phyloP scores from a whole-genome alignment of 495 filamentous ascomycete genomes.

The Aspergillus bridgeri region DNA sequence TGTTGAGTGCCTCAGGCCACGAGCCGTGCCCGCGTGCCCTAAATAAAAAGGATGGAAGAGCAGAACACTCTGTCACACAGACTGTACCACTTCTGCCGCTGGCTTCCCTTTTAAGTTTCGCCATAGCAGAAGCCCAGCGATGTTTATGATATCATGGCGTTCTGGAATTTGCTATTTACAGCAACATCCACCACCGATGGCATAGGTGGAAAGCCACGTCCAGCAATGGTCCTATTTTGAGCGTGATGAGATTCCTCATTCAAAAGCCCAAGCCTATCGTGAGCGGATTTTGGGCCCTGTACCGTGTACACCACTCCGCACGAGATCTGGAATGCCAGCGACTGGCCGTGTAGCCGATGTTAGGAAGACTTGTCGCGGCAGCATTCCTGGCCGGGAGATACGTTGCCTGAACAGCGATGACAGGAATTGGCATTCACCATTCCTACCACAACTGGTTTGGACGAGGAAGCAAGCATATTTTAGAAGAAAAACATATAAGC shows the following conservation, averaged over 20 bases:
- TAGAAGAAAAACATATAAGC: not conserved
- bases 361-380: not conserved
- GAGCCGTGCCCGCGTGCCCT: not conserved
- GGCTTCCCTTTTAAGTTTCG: not conserved
- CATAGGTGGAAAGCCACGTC: not conserved
- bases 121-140: not conserved
- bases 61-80: not conserved
- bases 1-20: not conserved
- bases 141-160: not conserved
- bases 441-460: conserved; percentile 20
- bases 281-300: not conserved
- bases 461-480: conserved; percentile 6
- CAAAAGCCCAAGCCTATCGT: not conserved
- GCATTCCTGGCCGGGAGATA: not conserved
- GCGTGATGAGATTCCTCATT: not conserved
- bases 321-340: not conserved
- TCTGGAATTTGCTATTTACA: not conserved
- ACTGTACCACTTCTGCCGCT: not conserved
- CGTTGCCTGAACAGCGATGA: not conserved
- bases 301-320: too few species aligned
- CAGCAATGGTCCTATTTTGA: not conserved
- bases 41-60: not conserved
- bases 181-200: not conserved
- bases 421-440: conserved; percentile 18
- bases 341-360: not conserved